Base-by-base conservation (phyloP, 2,329 filamentous ascomycete genomes). In the Penicillium sp. region DNA sequence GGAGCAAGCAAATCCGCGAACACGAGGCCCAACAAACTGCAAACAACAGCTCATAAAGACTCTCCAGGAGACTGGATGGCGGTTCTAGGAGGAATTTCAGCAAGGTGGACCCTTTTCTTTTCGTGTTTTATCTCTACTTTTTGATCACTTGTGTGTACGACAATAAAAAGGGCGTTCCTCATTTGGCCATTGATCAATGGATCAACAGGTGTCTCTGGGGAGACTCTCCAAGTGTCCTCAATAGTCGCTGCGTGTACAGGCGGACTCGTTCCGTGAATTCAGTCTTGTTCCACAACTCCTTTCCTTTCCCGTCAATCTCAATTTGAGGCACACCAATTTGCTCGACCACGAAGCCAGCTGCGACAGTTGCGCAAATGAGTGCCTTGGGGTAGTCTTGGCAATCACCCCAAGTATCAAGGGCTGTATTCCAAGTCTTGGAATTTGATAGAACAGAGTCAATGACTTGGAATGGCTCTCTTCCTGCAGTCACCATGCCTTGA, bases 321-420 rank as follows among this genome's bases (percentile, higher is more conserved):
- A 72, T 61, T 16, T 50, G 54, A 14, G 92, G 92, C 67, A 95
- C 81, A 0, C 93, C 92, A 44, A 95, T 84, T 69, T 99, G 93
- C 71, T 99, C 91, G 61, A 99, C 95, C 13, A 89, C 89, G 69
- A 95, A 93, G 63, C 90, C 91, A 7, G 93, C 92, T 2, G 89
- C 86, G 5, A 97, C 79, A 38, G 82, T 86, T 4, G 85, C 93
- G 82, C 86, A 92, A 0, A 81, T 76, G 4, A 87, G 84, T 4
- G 89, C 90, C 60, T 83, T 52, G 84, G 81, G 34, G 88, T 75
- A 45, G 55, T 64, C 41, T 39, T 59, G 50, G 22, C 68, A 64
- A 58, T 79, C 46, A 75, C 1, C 81, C 83, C 44, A 86, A 25
- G 55, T 69, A 61, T 36, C 36, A 38, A 60, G 52, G 28, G 62